Base-by-base conservation (phyloP, 192 early-diverging fungal species). In the Oehlia diaphana region DNA sequence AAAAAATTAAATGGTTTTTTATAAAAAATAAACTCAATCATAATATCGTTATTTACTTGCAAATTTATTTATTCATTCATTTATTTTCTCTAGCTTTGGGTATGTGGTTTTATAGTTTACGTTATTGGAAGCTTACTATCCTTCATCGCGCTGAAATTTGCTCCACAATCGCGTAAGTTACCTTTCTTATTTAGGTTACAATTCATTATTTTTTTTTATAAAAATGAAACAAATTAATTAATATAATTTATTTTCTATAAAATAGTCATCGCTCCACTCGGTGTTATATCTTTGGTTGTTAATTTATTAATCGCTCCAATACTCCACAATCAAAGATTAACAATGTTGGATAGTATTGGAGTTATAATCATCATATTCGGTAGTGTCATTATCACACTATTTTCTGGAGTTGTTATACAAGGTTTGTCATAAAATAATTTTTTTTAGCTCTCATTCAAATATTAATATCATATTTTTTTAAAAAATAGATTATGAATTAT, bases 231-330 rank as follows among this genome's bases (percentile, higher is more conserved):
- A 1, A 16, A 1, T 53, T 58, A 58, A 58, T 16, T 50, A 58
- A 16, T 19, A 0, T 26, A 26, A 26, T 26, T 26, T 31, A 1
- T 31, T 19, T 58, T 19, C 2, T 58, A 58, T 19, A 58, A 19
- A 19, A 58, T 58, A 58, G 81, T 95, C 44, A 88, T 93, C 10
- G 94, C 92, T 0, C 92, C 94, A 2, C 84, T 95, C n/a, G 92
- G 93, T 10, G 92, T 91, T 19, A 88, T 94, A 14, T 91, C 94
- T 1, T 86, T 95, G n/a, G 93, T 95, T 16, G 88, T 92, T 3
- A 95, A 95, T 72, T 91, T 94, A 47, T 90, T 95, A 65, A 83
- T 93, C 21, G 94, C 94, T 8, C 94, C 94, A 3, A 74, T 92
- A 12, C 84, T 95, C 64, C 94, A 95, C 84, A 87, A 90, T 77